These are phyloP conservation scores for Aspergillus eucalypticola DNA, from an alignment of 2,329 filamentous ascomycete species.

Conservation along the genomic window DNA sequence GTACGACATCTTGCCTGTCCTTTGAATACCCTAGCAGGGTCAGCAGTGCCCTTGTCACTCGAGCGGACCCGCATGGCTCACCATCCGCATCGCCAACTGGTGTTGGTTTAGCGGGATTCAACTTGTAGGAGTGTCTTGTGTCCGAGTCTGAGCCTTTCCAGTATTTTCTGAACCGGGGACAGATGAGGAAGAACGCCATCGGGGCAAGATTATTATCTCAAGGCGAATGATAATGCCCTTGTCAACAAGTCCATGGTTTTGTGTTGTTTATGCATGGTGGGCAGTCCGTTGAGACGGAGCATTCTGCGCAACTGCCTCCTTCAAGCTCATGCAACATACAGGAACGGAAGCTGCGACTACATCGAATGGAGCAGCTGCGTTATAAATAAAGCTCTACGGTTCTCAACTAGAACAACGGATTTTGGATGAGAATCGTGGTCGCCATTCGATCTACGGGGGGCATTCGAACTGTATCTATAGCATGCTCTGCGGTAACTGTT, in stretches of 20 bases:
- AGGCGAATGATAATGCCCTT: not conserved
- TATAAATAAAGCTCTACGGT: not conserved
- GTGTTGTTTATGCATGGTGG: not conserved
- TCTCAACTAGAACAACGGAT: not conserved
- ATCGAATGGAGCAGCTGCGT: not conserved
- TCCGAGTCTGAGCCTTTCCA: constrained; percentile 18
- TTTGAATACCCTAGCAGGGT: constrained; percentile 11
- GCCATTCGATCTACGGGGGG: not conserved
- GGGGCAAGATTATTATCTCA: not conserved
- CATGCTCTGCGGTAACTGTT: not conserved
- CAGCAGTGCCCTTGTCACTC: not conserved
- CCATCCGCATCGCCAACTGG: constrained; percentile 13
- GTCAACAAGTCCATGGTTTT: not conserved
- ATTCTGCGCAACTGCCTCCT: not conserved
- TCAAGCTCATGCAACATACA: not conserved
- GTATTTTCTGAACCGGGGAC: constrained; percentile 27
- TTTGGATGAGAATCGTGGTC: not conserved
- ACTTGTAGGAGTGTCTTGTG: constrained; percentile 16
- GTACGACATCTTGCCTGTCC: constrained; percentile 10
- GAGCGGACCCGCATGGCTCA: constrained; percentile 6
- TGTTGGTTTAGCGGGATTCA: constrained; percentile 4
- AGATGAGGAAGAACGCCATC: constrained; percentile 28
- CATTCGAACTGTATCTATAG: not conserved
- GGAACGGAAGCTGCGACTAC: not conserved
- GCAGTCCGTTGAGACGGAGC: not conserved